Base-by-base conservation (phyloP, 2,329 filamentous ascomycete species). In the Saccharata proteae region DNA sequence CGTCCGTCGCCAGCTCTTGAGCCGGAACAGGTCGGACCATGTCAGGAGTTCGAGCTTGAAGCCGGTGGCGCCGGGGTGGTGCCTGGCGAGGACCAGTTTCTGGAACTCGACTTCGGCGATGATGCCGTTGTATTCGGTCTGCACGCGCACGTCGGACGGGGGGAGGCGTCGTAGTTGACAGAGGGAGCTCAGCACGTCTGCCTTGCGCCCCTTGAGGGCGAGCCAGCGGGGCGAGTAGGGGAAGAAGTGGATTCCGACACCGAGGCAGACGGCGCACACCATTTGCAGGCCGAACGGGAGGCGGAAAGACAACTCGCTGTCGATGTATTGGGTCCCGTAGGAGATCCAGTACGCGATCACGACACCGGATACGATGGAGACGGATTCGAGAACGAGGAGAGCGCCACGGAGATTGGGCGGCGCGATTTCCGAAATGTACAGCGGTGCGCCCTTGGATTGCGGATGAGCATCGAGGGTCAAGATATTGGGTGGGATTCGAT, bases 381-480 rank as follows among this genome's bases (percentile, higher is more conserved):
- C 51, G 27, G 59, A 57, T 36, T 61, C 56, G 12, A 61, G 42
- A 8, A 61, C 57, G 10, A 61, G 45, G 6, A 40, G 33, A 10
- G 78, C 73, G 48, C 79, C 79, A 50, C 79, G 71, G 41, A 85
- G 74, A 58, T 80, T 83, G 51, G 72, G 55, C 3, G 56, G 55
- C 1, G 58, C 51, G 54, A 83, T 82, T 59, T 84, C 80, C 26
- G 77, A 81, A 78, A 86, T 85, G 70, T 85, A 88, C 61, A 86
- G 43, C 28, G 59, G 57, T 39, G 57, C 56, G 40, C 54, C 48
- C 37, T 34, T 16, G 32, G 27, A 4, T 17, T 11, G 8, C 22
- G 27, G 38, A 65, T 65, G 43, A 64, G 61, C 44, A 61, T 57
- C 34, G 77, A 75, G 15, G 77, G 9, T 9, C 20, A 8, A 80